These are phyloP conservation scores for Comarum palustre DNA, from an alignment of 306 rosid genomes.

Conservation along the genomic window DNA sequence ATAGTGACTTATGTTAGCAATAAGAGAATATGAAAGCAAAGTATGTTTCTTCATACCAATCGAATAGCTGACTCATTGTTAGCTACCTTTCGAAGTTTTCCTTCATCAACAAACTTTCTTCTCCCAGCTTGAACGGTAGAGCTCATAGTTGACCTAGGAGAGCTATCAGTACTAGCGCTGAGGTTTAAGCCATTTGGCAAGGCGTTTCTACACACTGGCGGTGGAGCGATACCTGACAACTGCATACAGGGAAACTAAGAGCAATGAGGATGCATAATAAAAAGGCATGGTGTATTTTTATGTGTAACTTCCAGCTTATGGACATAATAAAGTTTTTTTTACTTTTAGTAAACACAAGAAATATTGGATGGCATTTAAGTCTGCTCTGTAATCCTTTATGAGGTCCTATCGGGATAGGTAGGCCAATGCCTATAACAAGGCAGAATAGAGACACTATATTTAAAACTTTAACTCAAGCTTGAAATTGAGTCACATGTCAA, in stretches of 20 bases:
- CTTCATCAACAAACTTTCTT: slow-evolving; percentile 94
- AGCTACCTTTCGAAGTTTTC: slow-evolving; percentile 85
- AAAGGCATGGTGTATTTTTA: neutral
- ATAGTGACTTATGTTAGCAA: neutral
- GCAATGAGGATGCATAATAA: neutral
- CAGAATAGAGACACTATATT: neutral
- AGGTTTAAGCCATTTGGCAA: slow-evolving; percentile 68
- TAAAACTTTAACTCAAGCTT: neutral
- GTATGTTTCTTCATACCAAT: slow-evolving; percentile 8
- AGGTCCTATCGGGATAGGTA: no score
- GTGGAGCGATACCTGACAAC: slow-evolving; percentile 87
- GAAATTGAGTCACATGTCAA: neutral
- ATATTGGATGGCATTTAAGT: neutral
- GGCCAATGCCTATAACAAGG: neutral
- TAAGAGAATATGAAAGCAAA: neutral
- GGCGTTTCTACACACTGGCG: slow-evolving; percentile 73
- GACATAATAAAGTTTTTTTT: neutral
- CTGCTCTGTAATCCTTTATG: neutral
- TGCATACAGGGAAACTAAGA: slow-evolving; percentile 44
- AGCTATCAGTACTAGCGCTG: slow-evolving; percentile 57
- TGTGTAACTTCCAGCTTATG: neutral
- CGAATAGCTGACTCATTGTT: slow-evolving; percentile 16
- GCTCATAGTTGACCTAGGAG: slow-evolving; percentile 76
- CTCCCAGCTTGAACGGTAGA: slow-evolving; percentile 91
- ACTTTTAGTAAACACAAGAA: neutral